phyloP scores from a whole-genome alignment of 148 eudicot species.

The Rhododendron williamsianum region DNA sequence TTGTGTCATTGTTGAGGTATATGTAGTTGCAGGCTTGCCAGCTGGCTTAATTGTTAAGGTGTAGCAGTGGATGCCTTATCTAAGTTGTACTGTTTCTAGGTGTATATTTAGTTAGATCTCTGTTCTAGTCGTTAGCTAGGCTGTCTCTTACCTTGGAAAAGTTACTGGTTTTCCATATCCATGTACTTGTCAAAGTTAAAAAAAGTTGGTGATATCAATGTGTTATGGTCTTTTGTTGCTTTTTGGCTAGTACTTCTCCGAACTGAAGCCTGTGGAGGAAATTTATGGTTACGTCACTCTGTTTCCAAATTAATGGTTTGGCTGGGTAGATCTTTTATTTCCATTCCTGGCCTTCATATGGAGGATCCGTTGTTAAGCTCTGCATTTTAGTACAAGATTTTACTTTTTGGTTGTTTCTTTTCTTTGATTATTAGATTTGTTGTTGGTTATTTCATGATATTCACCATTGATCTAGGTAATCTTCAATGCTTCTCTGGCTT shows the following conservation, averaged over 20 bases:
- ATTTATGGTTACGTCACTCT: background rate
- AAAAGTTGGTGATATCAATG: background rate
- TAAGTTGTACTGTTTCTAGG: background rate
- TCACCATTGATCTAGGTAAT: background rate
- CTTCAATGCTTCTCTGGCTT: background rate
- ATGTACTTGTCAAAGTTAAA: background rate
- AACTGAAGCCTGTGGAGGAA: background rate
- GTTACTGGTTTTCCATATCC: background rate
- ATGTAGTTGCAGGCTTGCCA: background rate
- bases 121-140: background rate
- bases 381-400: background rate
- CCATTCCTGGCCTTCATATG: background rate
- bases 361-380: background rate
- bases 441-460: constrained; percentile 4
- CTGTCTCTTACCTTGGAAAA: background rate
- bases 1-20: background rate
- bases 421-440: background rate
- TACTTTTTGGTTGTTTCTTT: background rate
- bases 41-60: background rate
- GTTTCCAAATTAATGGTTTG: background rate
- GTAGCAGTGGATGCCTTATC: background rate
- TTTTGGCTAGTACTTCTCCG: background rate
- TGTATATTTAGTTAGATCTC: background rate
- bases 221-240: constrained; percentile 1
- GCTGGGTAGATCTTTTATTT: background rate